phyloP scores from a whole-genome alignment of 2,329 filamentous ascomycete species.

The Rasamsonia emersonii region DNA sequence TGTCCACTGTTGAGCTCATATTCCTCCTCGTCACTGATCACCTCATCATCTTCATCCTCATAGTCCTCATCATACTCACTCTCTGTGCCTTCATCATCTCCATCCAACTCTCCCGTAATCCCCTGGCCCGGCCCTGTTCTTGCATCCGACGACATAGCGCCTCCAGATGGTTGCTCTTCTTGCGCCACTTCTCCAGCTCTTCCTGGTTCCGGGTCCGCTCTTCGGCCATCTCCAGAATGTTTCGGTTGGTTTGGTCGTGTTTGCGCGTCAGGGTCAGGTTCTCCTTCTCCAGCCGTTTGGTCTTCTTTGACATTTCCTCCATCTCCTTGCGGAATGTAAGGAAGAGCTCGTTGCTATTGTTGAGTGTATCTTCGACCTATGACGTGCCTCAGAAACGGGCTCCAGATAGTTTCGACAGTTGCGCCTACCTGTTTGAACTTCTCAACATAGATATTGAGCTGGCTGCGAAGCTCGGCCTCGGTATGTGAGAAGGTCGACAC shows the following conservation, averaged over 20 bases:
- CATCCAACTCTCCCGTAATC: slow-evolving; percentile 50
- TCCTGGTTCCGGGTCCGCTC: slow-evolving; percentile 71
- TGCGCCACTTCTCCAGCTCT: slow-evolving; percentile 68
- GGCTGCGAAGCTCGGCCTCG: slow-evolving; percentile 83
- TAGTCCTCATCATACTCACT: slow-evolving; percentile 49
- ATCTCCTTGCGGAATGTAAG: slow-evolving; percentile 96
- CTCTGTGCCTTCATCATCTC: slow-evolving; percentile 40
- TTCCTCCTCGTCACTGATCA: slow-evolving; percentile 48
- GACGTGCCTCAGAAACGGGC: slow-evolving; percentile 4
- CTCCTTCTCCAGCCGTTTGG: slow-evolving; percentile 91
- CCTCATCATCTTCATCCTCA: slow-evolving; percentile 57
- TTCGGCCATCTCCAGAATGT: slow-evolving; percentile 95
- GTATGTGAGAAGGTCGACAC: slow-evolving; percentile 95
- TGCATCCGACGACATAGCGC: slow-evolving; percentile 96
- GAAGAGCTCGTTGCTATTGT: slow-evolving; percentile 96
- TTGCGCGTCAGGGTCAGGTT: slow-evolving; percentile 86
- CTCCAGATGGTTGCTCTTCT: slow-evolving; percentile 84
- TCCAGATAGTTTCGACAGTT: slow-evolving; percentile 1
- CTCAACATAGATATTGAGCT: slow-evolving; percentile 96
- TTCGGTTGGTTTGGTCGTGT: slow-evolving; percentile 85
- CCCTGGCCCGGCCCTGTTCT: slow-evolving; percentile 78
- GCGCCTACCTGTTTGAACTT: slow-evolving; percentile 94
- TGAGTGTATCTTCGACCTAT: slow-evolving; percentile 96
- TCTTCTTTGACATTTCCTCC: slow-evolving; percentile 99
- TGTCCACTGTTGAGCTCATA: slow-evolving; percentile 35